phyloP scores from a whole-genome alignment of 495 filamentous ascomycete species.

The Talaromyces liani region DNA sequence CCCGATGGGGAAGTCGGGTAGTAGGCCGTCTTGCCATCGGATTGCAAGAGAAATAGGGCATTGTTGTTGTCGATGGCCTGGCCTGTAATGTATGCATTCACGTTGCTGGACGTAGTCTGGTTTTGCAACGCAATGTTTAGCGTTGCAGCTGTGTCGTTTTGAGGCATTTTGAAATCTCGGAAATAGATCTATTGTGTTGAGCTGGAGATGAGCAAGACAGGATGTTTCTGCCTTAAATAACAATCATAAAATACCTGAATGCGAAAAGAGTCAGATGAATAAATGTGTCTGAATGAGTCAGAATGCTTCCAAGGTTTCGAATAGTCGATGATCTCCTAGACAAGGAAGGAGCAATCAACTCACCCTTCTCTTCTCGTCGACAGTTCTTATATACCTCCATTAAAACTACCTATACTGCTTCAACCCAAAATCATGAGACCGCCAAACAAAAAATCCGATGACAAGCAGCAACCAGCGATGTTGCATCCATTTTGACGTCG shows the following conservation, averaged over 20 bases:
- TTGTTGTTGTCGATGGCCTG: conserved; percentile 54
- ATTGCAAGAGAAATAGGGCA: conserved; percentile 50
- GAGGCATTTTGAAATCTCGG: not conserved
- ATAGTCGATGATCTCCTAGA: not conserved
- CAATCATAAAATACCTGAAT: not conserved
- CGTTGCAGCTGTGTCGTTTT: conserved; percentile 18
- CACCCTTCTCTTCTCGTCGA: not conserved
- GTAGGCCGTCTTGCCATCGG: conserved; percentile 51
- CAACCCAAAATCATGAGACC: not conserved
- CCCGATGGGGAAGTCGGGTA: conserved; percentile 44
- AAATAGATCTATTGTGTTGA: not conserved
- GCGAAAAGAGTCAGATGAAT: not conserved
- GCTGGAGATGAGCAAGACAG: not conserved
- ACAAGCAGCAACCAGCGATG: not conserved
- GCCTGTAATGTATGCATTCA: conserved; percentile 68
- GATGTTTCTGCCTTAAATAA: not conserved
- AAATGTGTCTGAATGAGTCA: not conserved
- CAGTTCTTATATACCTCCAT: not conserved
- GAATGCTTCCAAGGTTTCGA: not conserved
- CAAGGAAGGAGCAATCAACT: not conserved
- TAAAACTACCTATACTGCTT: not conserved
- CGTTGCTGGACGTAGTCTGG: conserved; percentile 48
- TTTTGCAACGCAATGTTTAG: conserved; percentile 57
- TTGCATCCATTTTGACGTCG: not conserved
- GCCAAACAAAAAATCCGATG: not conserved